These are phyloP conservation scores for Metschnikowia sp. DNA, from an alignment of 805 yeast species.

Conservation along the genomic window DNA sequence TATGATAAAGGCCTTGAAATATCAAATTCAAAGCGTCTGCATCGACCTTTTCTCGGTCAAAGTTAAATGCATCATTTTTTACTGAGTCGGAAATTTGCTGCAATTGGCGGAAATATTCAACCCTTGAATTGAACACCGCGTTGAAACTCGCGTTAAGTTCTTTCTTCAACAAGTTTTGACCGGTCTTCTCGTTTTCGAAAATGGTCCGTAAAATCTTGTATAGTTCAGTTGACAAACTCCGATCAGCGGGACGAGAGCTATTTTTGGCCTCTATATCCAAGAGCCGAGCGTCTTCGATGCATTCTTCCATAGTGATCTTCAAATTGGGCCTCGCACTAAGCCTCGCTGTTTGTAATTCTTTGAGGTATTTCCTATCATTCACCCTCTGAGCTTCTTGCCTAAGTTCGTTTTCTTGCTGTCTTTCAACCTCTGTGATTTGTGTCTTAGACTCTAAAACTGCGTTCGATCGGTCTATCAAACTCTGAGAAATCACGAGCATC, in stretches of 20 bases:
- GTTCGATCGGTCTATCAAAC: slow-evolving; percentile 37
- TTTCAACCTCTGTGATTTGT: slow-evolving; percentile 6
- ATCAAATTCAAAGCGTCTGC: slow-evolving; percentile 3
- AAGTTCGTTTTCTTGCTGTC: slow-evolving; percentile 17
- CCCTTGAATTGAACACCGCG: slow-evolving; percentile 70
- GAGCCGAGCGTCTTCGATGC: slow-evolving; percentile 19
- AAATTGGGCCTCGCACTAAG: slow-evolving; percentile 27
- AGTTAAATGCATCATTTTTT: slow-evolving; percentile 23
- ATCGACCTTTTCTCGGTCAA: slow-evolving; percentile 10
- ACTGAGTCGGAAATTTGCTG: slow-evolving; percentile 87
- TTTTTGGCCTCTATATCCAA: slow-evolving; percentile 22
- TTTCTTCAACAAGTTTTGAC: slow-evolving; percentile 38
- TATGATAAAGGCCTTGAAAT: slow-evolving; percentile 3
- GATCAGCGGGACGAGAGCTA: slow-evolving; percentile 18
- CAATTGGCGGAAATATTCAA: slow-evolving; percentile 77
- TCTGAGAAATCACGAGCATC: slow-evolving; percentile 50
- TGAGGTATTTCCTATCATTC: slow-evolving; percentile 25
- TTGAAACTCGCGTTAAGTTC: slow-evolving; percentile 53
- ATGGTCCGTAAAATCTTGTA: slow-evolving; percentile 20
- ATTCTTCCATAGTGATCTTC: slow-evolving; percentile 33
- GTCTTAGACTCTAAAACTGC: slow-evolving; percentile 8
- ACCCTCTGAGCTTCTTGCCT: slow-evolving; percentile 23
- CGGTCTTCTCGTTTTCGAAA: slow-evolving; percentile 43
- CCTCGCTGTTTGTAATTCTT: slow-evolving; percentile 19
- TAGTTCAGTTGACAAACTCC: slow-evolving; percentile 17